phyloP scores from a whole-genome alignment of 1,139 yeast species.

The Candida tetrigidarum region DNA sequence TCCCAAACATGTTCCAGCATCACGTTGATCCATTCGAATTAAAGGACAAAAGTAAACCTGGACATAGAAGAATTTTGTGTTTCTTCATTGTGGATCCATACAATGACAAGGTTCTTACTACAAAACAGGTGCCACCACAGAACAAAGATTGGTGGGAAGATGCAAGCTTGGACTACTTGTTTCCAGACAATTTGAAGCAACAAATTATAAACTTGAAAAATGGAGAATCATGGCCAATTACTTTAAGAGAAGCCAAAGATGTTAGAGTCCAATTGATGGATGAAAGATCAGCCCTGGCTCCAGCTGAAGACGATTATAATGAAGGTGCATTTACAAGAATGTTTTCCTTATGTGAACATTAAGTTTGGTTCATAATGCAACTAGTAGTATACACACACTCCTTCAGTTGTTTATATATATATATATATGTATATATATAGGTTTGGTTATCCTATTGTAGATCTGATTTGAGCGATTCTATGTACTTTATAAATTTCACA shows the following conservation, averaged over 20 bases:
- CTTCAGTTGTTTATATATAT: background rate
- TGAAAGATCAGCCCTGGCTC: slow-evolving; percentile 27
- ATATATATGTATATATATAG: background rate
- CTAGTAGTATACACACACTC: too few relatives aligned
- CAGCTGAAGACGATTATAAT: slow-evolving; percentile 15
- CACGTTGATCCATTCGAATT: slow-evolving; percentile 44
- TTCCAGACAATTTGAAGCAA: slow-evolving; percentile 16
- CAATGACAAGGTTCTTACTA: slow-evolving; percentile 30
- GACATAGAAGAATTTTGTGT: slow-evolving; percentile 45
- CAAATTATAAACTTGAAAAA: slow-evolving; percentile 15
- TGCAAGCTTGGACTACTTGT: slow-evolving; percentile 18
- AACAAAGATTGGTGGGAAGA: slow-evolving; percentile 43
- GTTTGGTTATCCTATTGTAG: background rate
- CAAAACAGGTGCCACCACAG: slow-evolving; percentile 45
- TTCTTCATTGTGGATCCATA: slow-evolving; percentile 45
- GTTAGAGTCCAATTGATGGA: slow-evolving; percentile 34
- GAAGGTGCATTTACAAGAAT: slow-evolving; percentile 21
- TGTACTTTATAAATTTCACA: slow-evolving; percentile 54
- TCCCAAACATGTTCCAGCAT: slow-evolving; percentile 47
- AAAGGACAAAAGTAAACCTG: slow-evolving; percentile 36
- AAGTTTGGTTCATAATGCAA: too few relatives aligned
- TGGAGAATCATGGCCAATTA: slow-evolving; percentile 23
- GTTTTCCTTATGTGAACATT: slow-evolving; percentile 38
- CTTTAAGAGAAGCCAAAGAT: slow-evolving; percentile 28
- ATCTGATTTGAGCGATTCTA: slow-evolving; percentile 29